Evolutionary conservation across 2,329 filamentous ascomycete species (phyloP), one percentile per base, ranked within the genome.

Genomic region (Aspergillus sp.): DNA sequence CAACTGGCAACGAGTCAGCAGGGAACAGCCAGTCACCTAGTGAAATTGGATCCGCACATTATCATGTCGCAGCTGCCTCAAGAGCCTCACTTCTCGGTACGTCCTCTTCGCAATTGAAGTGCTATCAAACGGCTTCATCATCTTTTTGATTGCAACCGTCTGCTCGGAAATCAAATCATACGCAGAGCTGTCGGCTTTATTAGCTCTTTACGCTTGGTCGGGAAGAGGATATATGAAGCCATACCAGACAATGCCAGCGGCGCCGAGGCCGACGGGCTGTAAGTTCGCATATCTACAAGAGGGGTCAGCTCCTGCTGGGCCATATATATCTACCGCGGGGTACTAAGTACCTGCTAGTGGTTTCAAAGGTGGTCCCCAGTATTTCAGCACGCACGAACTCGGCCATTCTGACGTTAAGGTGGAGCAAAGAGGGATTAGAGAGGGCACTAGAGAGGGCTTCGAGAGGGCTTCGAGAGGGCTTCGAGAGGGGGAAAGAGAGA

Each of bases 81-180:
- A 82, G 61, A 99, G 85, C 82, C 98, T 99, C 73, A 99, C 82
- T 78, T 99, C 95, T 72, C 95, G 88, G 77, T 98, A 99, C 65
- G 95, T 98, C 71, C 95, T 86, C 82, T 99, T 99, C 56, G 95
- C 95, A 50, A 99, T 83, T 56, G 98, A 93, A 1, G 95, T 91
- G 15, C 93, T 99, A 83, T 92, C 96, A 79, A 99, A 99, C 7
- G 95, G 95, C 83, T 98, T 98, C 93, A 99, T 98, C 74, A 99
- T 99, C 86, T 99, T 99, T 85, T 99, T 99, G 75, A 99, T 92
- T 57, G 95, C 95, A 60, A 99, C 95, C 78, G 92, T 91, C 77
- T 97, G 93, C 75, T 86, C 90, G 58, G 93, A 97, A 77, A 99
- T 91, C 80, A 97, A 92, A 77, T 99, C 95, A 79, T 92, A 93